A percentile compares a stretch with the other conserved stretches of the same genome.
Evolutionary conservation across 768 basidiomycete species (phyloP).

Genomic region (Leucocoprinus leucothites): DNA sequence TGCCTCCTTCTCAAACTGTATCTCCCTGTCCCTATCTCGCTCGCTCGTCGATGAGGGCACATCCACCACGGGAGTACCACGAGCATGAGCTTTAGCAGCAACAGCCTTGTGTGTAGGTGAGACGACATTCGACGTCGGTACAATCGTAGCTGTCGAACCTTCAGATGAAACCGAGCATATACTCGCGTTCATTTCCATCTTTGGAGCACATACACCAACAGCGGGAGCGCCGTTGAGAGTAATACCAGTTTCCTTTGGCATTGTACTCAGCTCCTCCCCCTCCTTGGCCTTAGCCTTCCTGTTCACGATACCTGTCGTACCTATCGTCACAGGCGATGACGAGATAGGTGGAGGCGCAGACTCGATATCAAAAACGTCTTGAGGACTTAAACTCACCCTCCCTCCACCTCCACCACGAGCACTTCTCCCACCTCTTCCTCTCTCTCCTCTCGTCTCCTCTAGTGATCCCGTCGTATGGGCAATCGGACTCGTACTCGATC

Average conservation of each 20-base stretch:
- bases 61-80: constrained; percentile 23
- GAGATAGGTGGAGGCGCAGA: not conserved
- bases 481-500: constrained; percentile 10
- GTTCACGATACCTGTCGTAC: not conserved
- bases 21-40: constrained; percentile 16
- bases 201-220: not conserved
- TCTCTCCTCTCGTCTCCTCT: not conserved
- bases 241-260: constrained; percentile 5
- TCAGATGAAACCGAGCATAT: constrained; percentile 10
- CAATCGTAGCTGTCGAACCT: constrained; percentile 10
- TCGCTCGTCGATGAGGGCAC: constrained; percentile 3
- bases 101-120: constrained; percentile 21
- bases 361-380: not conserved
- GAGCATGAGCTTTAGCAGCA: not conserved
- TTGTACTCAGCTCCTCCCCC: no score
- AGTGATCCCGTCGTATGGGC: not conserved
- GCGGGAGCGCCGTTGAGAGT: constrained; percentile 1
- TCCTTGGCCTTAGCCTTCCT: not conserved
- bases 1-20: constrained; percentile 11
- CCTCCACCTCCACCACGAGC: not conserved
- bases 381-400: constrained; percentile 2
- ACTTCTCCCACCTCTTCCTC: constrained; percentile 1
- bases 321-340: not conserved
- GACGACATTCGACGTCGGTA: constrained; percentile 11
- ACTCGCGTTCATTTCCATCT: constrained; percentile 17